Conservation (phyloP, 305 asterid species). For the Withania somnifera region DNA sequence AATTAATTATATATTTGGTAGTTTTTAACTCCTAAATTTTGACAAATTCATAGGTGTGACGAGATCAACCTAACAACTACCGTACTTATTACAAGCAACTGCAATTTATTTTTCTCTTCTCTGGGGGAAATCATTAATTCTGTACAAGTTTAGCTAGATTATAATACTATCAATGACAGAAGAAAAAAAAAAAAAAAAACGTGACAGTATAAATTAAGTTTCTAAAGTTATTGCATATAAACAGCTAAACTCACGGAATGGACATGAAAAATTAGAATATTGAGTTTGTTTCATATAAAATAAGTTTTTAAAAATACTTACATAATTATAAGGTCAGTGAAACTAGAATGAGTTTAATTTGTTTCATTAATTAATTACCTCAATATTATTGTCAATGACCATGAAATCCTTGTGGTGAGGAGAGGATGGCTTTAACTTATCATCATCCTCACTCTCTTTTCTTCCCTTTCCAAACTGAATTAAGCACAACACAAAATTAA, state of each 20-base stretch:
- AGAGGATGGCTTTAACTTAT: neutral
- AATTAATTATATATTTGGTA: neutral
- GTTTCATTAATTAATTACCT: constrained; percentile 9
- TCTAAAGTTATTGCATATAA: neutral
- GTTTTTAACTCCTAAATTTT: neutral
- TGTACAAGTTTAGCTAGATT: neutral
- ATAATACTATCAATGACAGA: neutral
- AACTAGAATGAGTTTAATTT: neutral
- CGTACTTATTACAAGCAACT: neutral
- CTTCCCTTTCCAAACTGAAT: constrained; percentile 33
- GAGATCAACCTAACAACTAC: neutral
- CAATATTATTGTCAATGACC: constrained; percentile 1
- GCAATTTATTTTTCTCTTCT: neutral
- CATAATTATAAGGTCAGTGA: neutral
- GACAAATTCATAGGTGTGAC: neutral
- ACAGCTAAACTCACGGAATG: neutral
- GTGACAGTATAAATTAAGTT: neutral
- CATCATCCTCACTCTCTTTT: constrained; percentile 19
- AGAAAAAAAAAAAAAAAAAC: neutral
- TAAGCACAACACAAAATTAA: neutral
- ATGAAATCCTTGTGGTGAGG: constrained; percentile 11
- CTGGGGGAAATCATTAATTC: neutral
- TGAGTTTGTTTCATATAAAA: neutral
- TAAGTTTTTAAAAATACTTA: neutral
- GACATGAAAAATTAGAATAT: neutral